Evolutionary conservation across 768 basidiomycete species (phyloP), one percentile per base, ranked within the genome.

Genomic region (Scleroderma citrinum): DNA sequence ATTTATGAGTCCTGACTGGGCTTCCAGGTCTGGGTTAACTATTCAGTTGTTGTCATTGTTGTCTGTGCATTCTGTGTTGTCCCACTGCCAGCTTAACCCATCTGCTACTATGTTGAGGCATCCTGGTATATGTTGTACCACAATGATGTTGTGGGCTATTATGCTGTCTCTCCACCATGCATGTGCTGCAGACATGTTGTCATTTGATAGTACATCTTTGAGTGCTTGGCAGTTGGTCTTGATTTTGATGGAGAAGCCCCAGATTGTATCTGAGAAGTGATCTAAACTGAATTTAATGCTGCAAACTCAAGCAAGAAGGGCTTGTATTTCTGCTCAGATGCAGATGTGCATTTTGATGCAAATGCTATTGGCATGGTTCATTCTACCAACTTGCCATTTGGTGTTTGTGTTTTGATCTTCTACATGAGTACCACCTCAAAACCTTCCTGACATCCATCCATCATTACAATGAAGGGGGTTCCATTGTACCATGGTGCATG

Each of bases 251-350:
- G n/a, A n/a, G n/a, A n/a, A 0, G 63, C 63, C 62, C 40, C 53
- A 67, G 0, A 66, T 55, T 1, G 55, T 57, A 38, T 69, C 55
- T 1, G 56, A 46, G 48, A 70, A 68, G 36, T 71, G 64, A 40
- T 68, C 64, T 0, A 68, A 29, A 0, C 47, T 43, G 43, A 57
- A 70, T 73, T 71, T n/a, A 73, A 55, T 1, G 63, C 69, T 0
- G 67, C 65, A 39, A 73, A 71, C 41, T 74, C 67, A 0, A 71
- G 54, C 0, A 71, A 10, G 31, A 61, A 72, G 0, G 69, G 70
- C 44, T 58, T 57, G 53, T 71, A 72, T 2, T 49, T 47, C 29
- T 63, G 60, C 49, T 72, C 67, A 0, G 57, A 32, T 0, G 23
- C 16, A 2, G 70, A 66, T 1, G 70, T 71, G 1, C 59, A 32